These are phyloP conservation scores for Umbellularia californica DNA, from an alignment of 164 flowering plant species.

Conservation along the genomic window DNA sequence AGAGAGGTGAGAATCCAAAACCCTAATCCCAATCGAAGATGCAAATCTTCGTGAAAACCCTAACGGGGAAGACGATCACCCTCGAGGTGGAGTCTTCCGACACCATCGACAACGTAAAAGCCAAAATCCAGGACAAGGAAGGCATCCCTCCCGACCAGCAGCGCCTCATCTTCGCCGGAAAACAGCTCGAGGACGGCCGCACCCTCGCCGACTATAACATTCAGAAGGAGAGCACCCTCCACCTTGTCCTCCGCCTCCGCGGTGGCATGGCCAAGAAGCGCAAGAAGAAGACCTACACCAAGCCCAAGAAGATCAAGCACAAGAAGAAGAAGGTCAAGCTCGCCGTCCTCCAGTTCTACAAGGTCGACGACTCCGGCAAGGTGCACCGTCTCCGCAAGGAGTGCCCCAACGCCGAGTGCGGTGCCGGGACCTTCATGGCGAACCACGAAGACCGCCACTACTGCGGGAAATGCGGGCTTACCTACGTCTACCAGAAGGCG, in stretches of 20 bases:
- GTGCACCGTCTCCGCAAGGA: conserved; percentile 64
- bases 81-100: conserved; percentile 55
- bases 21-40: conserved; percentile 21
- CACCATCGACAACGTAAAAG: conserved; percentile 66
- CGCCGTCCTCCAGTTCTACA: conserved; percentile 57
- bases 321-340: conserved; percentile 67
- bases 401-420: conserved; percentile 66
- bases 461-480: conserved; percentile 63
- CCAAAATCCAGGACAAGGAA: conserved; percentile 63
- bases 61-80: conserved; percentile 65
- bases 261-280: conserved; percentile 50
- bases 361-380: conserved; percentile 63
- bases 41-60: conserved; percentile 83
- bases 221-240: conserved; percentile 47
- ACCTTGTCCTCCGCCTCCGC: conserved; percentile 25
- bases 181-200: conserved; percentile 58
- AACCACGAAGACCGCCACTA: conserved; percentile 57
- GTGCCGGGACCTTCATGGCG: conserved; percentile 71
- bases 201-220: conserved; percentile 64
- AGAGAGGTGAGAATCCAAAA: not conserved
- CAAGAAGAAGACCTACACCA: conserved; percentile 75
- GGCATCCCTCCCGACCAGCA: conserved; percentile 66
- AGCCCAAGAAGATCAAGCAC: conserved; percentile 72
- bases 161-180: conserved; percentile 60
- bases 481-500: conserved; percentile 54